Conservation (phyloP, 2,329 filamentous ascomycete species). For the Aspergillus tamarii region DNA sequence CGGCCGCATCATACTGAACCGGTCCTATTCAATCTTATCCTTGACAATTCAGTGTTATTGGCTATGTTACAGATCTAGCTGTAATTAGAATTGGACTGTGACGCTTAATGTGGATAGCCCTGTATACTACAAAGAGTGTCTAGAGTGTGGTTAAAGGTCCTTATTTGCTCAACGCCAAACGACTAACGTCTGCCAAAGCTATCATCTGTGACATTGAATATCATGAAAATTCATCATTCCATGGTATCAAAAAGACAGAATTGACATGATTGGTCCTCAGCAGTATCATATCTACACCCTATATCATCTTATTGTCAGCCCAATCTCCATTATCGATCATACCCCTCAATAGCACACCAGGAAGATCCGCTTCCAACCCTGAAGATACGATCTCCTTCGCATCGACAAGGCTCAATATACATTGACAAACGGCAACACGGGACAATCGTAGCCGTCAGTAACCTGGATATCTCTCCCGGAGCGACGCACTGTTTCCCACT, state of each 20-base stretch:
- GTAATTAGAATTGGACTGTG: neutral
- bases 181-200: neutral
- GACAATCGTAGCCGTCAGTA: neutral
- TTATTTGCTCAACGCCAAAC: neutral
- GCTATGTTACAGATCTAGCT: neutral
- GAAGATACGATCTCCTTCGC: neutral
- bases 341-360: neutral
- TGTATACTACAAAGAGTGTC: neutral
- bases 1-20: neutral
- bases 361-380: neutral
- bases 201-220: neutral
- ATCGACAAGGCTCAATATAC: neutral
- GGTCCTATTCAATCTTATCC: neutral
- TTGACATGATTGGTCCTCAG: neutral
- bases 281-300: neutral
- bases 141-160: neutral
- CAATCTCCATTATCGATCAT: neutral
- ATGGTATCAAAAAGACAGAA: neutral
- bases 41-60: neutral
- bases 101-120: neutral
- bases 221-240: neutral
- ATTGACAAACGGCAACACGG: neutral
- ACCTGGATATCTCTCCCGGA: neutral
- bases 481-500: neutral
- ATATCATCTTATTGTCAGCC: neutral